phyloP scores from a whole-genome alignment of 2,329 filamentous ascomycete species.

The Fusarium pseudograminearum region DNA sequence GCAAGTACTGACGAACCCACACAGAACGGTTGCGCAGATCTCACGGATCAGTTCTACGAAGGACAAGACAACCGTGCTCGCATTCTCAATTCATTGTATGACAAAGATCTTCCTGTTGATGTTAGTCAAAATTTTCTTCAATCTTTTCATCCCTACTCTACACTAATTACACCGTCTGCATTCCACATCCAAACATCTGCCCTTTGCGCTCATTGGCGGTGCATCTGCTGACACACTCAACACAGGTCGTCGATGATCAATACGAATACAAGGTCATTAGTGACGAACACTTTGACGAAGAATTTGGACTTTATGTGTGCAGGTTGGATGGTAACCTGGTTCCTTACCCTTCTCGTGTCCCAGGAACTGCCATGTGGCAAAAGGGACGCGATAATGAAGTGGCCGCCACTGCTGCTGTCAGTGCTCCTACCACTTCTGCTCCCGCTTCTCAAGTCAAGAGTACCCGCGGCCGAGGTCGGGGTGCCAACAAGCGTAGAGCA shows the following conservation, averaged over 20 bases:
- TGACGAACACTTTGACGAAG: conserved; percentile 57
- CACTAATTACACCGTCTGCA: conserved; percentile 27
- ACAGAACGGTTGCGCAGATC: conserved; percentile 56
- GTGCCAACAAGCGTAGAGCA: conserved; percentile 62
- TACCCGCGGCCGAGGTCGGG: conserved; percentile 50
- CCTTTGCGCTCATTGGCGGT: conserved; percentile 19
- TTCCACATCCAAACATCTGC: conserved; percentile 37
- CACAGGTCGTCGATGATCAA: conserved; percentile 57
- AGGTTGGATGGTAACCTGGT: conserved; percentile 58
- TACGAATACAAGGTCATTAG: conserved; percentile 61
- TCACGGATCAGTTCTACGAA: conserved; percentile 58
- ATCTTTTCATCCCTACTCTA: conserved; percentile 21
- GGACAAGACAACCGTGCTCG: conserved; percentile 61
- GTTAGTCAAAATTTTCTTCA: conserved; percentile 54
- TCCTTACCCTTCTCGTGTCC: conserved; percentile 59
- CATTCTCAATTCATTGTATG: conserved; percentile 58
- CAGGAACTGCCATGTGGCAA: conserved; percentile 58
- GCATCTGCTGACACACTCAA: conserved; percentile 37
- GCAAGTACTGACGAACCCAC: conserved; percentile 31
- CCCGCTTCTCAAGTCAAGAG: conserved; percentile 47
- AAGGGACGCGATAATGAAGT: conserved; percentile 54
- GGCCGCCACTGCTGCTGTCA: conserved; percentile 50
- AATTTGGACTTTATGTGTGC: conserved; percentile 59
- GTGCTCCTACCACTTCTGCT: conserved; percentile 44
- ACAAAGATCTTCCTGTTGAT: conserved; percentile 61